These are phyloP conservation scores for Porogramme epimiltina DNA, from an alignment of 1,284 basidiomycete genomes.

Conservation along the genomic window DNA sequence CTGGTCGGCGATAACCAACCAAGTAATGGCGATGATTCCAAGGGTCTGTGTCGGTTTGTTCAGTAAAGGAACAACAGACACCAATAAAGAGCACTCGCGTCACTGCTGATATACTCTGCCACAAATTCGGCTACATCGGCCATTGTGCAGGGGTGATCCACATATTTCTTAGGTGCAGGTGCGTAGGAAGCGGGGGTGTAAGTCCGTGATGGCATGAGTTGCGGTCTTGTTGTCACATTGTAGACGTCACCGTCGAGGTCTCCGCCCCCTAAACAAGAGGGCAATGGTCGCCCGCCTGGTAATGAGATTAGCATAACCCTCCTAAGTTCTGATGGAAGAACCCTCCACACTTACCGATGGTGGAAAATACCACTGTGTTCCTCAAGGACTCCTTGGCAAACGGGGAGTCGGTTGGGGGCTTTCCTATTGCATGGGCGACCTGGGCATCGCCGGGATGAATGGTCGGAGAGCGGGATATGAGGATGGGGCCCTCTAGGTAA, in stretches of 20 bases:
- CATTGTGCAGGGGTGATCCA: slow-evolving; percentile 62
- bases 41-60: slow-evolving; percentile 47
- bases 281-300: slow-evolving; percentile 61
- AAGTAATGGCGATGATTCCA: slow-evolving; percentile 61
- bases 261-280: slow-evolving; percentile 65
- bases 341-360: slow-evolving; percentile 41
- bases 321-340: background rate
- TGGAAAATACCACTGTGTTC: slow-evolving; percentile 64
- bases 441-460: slow-evolving; percentile 73
- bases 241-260: slow-evolving; percentile 67
- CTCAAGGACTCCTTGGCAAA: slow-evolving; percentile 51
- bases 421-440: slow-evolving; percentile 59
- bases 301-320: too few species aligned
- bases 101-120: slow-evolving; percentile 69
- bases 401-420: slow-evolving; percentile 49
- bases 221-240: slow-evolving; percentile 44
- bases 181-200: slow-evolving; percentile 53
- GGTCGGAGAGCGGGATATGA: slow-evolving; percentile 65
- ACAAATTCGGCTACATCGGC: slow-evolving; percentile 75
- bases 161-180: slow-evolving; percentile 45
- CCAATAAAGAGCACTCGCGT: slow-evolving; percentile 40
- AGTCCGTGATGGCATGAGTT: slow-evolving; percentile 24
- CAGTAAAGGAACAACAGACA: background rate
- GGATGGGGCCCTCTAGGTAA: slow-evolving; percentile 56
- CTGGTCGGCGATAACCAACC: slow-evolving; percentile 72